Evolutionary conservation across 441 rosid species (phyloP).

Genomic region (Hypseocharis bilobata): DNA sequence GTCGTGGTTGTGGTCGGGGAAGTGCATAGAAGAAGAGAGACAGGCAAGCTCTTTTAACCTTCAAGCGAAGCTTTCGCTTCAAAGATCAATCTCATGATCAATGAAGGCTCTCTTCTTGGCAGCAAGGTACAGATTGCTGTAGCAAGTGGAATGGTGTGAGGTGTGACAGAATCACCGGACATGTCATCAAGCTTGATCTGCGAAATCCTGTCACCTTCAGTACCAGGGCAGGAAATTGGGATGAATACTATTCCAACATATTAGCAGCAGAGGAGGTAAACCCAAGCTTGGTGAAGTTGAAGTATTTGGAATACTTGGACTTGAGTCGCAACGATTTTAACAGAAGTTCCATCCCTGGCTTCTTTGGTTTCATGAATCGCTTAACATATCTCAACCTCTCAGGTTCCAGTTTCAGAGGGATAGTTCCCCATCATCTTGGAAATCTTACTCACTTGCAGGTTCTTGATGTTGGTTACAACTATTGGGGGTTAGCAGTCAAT

Average conservation of each 20-base stretch:
- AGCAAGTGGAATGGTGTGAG: constrained; percentile 11
- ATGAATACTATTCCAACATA: neutral
- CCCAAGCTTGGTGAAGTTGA: constrained; percentile 14
- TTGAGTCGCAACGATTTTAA: constrained; percentile 2
- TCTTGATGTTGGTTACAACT: constrained; percentile 16
- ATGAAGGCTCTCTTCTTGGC: constrained; percentile 24
- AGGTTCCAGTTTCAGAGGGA: neutral
- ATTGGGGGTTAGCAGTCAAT: no score
- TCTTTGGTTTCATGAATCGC: neutral
- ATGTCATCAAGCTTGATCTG: constrained; percentile 10
- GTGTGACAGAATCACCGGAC: constrained; percentile 1
- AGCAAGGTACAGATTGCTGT: constrained; percentile 17
- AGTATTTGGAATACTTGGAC: constrained; percentile 9
- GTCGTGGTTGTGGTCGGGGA: no score
- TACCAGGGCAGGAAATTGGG: neutral
- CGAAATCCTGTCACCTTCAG: neutral
- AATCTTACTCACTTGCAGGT: constrained; percentile 18
- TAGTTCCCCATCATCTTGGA: constrained; percentile 6
- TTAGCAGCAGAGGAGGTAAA: neutral
- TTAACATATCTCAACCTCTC: constrained; percentile 18
- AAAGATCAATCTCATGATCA: neutral
- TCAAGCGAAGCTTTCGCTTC: neutral
- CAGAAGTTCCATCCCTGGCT: neutral
- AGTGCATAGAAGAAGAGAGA: neutral
- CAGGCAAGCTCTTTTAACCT: neutral